Evolutionary conservation across 1,139 yeast genomes (phyloP), one percentile per base, ranked within the genome.

Genomic region (Debaryomyces psychrophilus): DNA sequence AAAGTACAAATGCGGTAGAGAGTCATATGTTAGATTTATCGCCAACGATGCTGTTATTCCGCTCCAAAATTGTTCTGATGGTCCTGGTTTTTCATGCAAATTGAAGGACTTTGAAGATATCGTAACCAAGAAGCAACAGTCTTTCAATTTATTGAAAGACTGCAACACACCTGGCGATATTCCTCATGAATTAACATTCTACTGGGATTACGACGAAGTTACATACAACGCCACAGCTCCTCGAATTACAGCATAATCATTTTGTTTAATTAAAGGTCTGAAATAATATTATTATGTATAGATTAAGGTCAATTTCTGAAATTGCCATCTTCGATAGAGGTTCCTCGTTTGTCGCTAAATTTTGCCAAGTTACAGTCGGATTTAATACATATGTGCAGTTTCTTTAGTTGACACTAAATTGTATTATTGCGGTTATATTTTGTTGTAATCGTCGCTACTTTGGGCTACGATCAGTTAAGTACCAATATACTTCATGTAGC

Each of bases 41-140:
- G 66, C 81, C 37, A 82, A 82, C 57, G 85, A 79, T 50, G 82
- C 85, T 1, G 84, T 82, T 2, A 61, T 76, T 25, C 86, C 87
- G 0, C 60, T 81, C 36, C 72, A 75, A 8, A 61, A 60, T 23
- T 83, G 87, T 61, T 66, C 68, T 43, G 53, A 58, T 37, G 86
- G 86, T 3, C 84, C 85, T 0, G 84, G 83, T 0, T 82, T 78
- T 59, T 74, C 84, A 6, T 81, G 87, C 65, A 64, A 71, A 38
- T 59, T 80, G 37, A 59, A 65, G 3, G 72, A 73, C 36, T 83
- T 67, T 51, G 62, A 62, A 45, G 49, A 56, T 1, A 65, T 69
- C 44, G 64, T 74, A 22, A 59, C 12, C 12, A 51, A 56, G 8
- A 69, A 73, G 56, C 55, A 73, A 44, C 58, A 58, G 5, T 68